These are phyloP conservation scores for Cladosporium sp. DNA, from an alignment of 2,329 filamentous ascomycete genomes.

Conservation along the genomic window DNA sequence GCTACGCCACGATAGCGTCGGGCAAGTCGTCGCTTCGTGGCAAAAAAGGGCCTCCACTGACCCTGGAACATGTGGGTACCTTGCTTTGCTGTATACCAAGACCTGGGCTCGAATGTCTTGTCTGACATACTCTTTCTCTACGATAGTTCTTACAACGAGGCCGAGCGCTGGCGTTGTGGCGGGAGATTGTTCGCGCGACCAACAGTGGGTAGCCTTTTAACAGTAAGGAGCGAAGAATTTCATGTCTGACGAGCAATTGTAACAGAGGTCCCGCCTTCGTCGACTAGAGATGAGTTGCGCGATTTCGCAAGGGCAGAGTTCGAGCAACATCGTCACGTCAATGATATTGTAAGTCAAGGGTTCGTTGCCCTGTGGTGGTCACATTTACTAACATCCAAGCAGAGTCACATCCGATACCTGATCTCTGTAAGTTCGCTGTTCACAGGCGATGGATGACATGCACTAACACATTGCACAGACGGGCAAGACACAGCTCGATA, in stretches of 20 bases:
- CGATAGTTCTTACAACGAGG: slow-evolving; percentile 47
- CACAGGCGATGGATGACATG: background rate
- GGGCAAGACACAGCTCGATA: slow-evolving; percentile 49
- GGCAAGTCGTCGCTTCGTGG: slow-evolving; percentile 26
- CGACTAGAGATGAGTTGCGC: slow-evolving; percentile 41
- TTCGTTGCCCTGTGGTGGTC: background rate
- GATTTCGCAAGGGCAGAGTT: slow-evolving; percentile 48
- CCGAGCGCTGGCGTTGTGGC: slow-evolving; percentile 44
- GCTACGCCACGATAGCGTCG: slow-evolving; percentile 29
- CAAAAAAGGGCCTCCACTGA: slow-evolving; percentile 30
- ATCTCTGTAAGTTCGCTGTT: slow-evolving; percentile 36
- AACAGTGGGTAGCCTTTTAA: slow-evolving; percentile 23
- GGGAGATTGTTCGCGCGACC: slow-evolving; percentile 44
- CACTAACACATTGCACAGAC: slow-evolving; percentile 27
- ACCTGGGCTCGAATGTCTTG: background rate
- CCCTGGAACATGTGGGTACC: slow-evolving; percentile 33
- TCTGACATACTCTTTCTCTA: background rate
- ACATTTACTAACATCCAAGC: slow-evolving; percentile 16
- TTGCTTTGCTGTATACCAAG: background rate
- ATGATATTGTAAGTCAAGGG: slow-evolving; percentile 40
- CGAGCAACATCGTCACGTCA: slow-evolving; percentile 42
- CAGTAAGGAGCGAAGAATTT: background rate
- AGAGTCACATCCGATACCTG: slow-evolving; percentile 46
- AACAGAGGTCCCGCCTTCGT: slow-evolving; percentile 33
- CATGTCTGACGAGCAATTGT: background rate